Evolutionary conservation across 1,284 basidiomycete species (phyloP).

Genomic region (Farysia itapuensis): DNA sequence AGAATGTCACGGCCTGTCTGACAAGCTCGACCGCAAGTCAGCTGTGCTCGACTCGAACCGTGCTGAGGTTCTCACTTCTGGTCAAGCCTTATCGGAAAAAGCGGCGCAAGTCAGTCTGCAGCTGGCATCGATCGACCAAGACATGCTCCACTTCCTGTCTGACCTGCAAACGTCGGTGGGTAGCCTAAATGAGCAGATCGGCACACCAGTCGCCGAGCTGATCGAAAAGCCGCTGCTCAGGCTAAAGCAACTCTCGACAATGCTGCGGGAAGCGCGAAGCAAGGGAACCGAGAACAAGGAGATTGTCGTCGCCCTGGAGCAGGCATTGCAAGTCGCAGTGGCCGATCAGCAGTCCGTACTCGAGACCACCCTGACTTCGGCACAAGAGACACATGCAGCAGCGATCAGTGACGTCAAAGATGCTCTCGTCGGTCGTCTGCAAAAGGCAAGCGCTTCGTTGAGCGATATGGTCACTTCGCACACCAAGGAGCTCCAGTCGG

Average conservation of each 20-base stretch:
- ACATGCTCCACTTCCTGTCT: constrained; percentile 65
- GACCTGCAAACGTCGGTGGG: constrained; percentile 61
- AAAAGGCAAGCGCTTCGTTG: constrained; percentile 57
- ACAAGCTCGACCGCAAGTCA: constrained; percentile 81
- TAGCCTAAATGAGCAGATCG: constrained; percentile 62
- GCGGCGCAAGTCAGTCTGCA: constrained; percentile 66
- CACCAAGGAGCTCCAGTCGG: constrained; percentile 68
- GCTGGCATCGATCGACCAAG: constrained; percentile 69
- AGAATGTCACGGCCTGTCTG: constrained; percentile 75
- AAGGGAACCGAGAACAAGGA: constrained; percentile 62
- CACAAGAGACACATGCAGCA: constrained; percentile 58
- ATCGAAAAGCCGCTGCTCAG: constrained; percentile 60
- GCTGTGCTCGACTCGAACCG: constrained; percentile 70
- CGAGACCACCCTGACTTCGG: constrained; percentile 63
- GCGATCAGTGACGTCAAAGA: constrained; percentile 57
- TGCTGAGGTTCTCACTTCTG: constrained; percentile 69
- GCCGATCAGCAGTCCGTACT: constrained; percentile 66
- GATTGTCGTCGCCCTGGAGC: constrained; percentile 66
- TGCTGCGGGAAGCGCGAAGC: constrained; percentile 17
- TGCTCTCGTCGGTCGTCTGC: constrained; percentile 16
- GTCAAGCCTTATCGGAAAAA: constrained; percentile 66
- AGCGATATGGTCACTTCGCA: constrained; percentile 63
- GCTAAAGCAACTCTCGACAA: constrained; percentile 12
- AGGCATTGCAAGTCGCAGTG: constrained; percentile 68
- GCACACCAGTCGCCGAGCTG: constrained; percentile 68